Percentiles rank a stretch among this genome's conserved stretches.
Conservation (phyloP, 805 yeast genomes). For the Starmera quercuum region DNA sequence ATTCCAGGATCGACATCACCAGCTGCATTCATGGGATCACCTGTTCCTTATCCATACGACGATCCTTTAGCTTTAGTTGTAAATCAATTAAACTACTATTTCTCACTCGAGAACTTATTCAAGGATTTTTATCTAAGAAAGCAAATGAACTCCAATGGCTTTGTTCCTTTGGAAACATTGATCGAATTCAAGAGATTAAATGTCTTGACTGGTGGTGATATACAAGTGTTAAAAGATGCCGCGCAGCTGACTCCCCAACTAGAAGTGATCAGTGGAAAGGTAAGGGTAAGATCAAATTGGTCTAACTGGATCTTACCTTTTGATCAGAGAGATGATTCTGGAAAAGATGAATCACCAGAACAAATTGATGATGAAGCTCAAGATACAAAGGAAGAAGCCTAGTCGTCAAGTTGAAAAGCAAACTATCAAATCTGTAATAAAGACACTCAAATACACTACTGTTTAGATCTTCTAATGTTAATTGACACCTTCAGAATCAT, state of each 20-base stretch:
- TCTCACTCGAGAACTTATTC: conserved; percentile 77
- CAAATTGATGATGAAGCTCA: conserved; percentile 2
- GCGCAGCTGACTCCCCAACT: conserved; percentile 13
- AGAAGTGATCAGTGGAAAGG: conserved; percentile 31
- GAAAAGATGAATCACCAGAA: conserved; percentile 31
- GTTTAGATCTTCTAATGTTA: too few relatives aligned
- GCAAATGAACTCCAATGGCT: conserved; percentile 73
- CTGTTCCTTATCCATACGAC: conserved; percentile 6
- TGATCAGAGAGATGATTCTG: conserved; percentile 37
- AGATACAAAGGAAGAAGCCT: conserved; percentile 3
- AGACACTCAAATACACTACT: too few relatives aligned
- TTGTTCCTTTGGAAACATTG: conserved; percentile 54
- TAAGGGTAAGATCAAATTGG: conserved; percentile 54
- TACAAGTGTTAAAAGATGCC: conserved; percentile 22
- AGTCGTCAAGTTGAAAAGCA: conserved; percentile 3
- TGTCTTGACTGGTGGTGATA: conserved; percentile 49
- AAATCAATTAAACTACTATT: conserved; percentile 80
- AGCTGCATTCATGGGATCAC: conserved; percentile 4
- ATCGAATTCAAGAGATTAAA: conserved; percentile 71
- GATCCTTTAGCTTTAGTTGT: conserved; percentile 22
- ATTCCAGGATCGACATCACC: conserved; percentile 1
- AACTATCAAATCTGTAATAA: background rate
- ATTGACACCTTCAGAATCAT: too few relatives aligned
- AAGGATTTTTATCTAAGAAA: conserved; percentile 78
- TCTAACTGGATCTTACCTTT: conserved; percentile 61